Base-by-base conservation (phyloP, 495 filamentous ascomycete genomes). In the Wilcoxina mikolae region DNA sequence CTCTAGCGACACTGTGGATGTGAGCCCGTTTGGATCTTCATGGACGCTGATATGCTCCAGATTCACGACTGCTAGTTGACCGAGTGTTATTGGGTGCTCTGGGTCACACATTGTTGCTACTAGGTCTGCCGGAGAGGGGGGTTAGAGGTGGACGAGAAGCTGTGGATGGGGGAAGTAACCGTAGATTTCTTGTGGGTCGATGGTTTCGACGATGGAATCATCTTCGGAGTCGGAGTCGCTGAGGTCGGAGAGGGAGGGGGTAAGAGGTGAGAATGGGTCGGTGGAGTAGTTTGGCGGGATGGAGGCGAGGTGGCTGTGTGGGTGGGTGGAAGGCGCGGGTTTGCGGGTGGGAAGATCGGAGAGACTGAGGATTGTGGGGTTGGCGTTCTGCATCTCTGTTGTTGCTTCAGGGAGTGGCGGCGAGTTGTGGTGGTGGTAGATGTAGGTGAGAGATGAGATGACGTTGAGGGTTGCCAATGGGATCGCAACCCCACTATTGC, bases 151-250 rank as follows among this genome's bases (percentile, higher is more conserved):
- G 28, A 24, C 29, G 17, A 38, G 47, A 29, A 12, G 4, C 10
- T 17, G 20, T 38, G 17, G 4, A 25, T 20, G 17, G 3, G 17
- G n/a, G 24, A 29, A 56, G 24, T 24, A 18, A 94, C 88, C 88
- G 63, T 87, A 98, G 23, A 98, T 85, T 68, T 98, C 91, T 65
- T 95, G 93, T 65, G 87, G 87, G 61, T 98, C 91, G 56, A 98
- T 91, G 26, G 81, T 84, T 57, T 95, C 89, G 24, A 80, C 72
- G 4, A 71, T 65, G 17, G 78, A 71, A 43, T 86, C 78, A 27
- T 78, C 78, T 33, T 74, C 74, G 46, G 76, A 76, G 22, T 68
- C 60, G 11, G 71, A 68, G 18, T 65, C 65, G 57, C 62, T 24
- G 55, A 62, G 25, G 55, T 59, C 58, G 66, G 60, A 24, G 62